Base-by-base conservation (phyloP, 306 rosid genomes). In the Geum urbanum region DNA sequence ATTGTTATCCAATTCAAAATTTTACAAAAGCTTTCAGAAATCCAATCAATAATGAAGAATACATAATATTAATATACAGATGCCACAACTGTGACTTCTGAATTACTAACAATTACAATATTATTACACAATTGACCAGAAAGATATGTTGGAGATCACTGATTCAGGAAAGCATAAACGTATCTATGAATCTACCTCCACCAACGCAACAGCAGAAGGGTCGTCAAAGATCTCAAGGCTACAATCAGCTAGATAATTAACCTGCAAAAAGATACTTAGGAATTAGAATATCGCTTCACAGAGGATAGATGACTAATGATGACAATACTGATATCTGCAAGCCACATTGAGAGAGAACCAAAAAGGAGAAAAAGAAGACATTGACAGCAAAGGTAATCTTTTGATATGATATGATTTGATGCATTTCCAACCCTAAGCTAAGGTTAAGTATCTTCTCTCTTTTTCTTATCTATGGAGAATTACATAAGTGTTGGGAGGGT, bases 221-320 rank as follows among this genome's bases (percentile, higher is more conserved):
- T 94, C 99, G 32, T 94, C 96, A 48, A 87, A 85, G 60, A 91
- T 87, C 82, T 94, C 99, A 76, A 89, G 91, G 75, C 97, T 94
- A 67, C 95, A 92, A 80, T 92, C 98, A 50, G 83, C 89, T 60
- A 85, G 80, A 72, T 90, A 92, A 84, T 92, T 92, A 74, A 90
- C 79, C 96, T 92, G 88, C 80, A 72, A 58, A 72, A 77, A 79
- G 20, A 3, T 40, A 55, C 44, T 56, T 44, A 41, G 32, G 52
- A 35, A 70, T 39, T 1, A 69, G 70, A 22, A 51, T 53, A 77
- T 6, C 37, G 66, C 65, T 27, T 58, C 3, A 56, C 20, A 2
- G 50, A 57, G 32, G 18, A 50, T 9, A 20, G 56, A 37, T 40
- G 51, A 66, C 6, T 62, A 27, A 14, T 11, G 54, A 73, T 16